Evolutionary conservation across 345 rosid genomes (phyloP), one percentile per base, ranked within the genome.

Genomic region (Lepidium didymum): DNA sequence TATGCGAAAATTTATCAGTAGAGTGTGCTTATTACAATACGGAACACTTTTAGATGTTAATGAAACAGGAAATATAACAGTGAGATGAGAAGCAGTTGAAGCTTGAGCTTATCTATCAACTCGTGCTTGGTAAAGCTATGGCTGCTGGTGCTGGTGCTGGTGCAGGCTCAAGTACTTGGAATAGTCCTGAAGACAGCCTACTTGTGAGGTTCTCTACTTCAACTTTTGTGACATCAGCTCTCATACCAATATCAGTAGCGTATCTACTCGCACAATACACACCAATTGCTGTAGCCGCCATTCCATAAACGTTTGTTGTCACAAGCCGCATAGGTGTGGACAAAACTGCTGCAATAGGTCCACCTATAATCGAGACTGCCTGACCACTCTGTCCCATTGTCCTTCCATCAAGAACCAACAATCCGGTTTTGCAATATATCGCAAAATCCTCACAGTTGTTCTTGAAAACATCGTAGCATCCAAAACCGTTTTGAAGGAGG

Each of bases 331-430:
- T 15, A 1, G 97, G 89, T 0, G 87, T 72, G 10, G 96, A 87
- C 50, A 88, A 41, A 36, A 91, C 89, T 0, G 97, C 97, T 9
- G 92, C 90, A 21, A 91, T 87, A 1, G 96, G 88, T 14, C 95
- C 97, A 0, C 95, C 91, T 10, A 87, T 77, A 16, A 84, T 84
- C 3, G 97, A 91, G 27, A 76, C 87, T 0, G 94, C 87, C 53
- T 88, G 98, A 52, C 98, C 97, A 10, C 98, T 92, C 77, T 86
- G 96, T 35, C 95, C 95, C 68, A 87, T 79, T 45, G 85, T 71
- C 47, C 77, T 70, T 64, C 86, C 82, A 19, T 76, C 81, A 38
- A 86, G 51, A 46, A 91, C 86, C 9, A 91, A 84, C 21, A 88
- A 79, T 10, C 95, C 96, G 0, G 95, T 90, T 75, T 87, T 90